Conservation (phyloP, 495 filamentous ascomycete genomes). For the Elasticomyces elasticus region DNA sequence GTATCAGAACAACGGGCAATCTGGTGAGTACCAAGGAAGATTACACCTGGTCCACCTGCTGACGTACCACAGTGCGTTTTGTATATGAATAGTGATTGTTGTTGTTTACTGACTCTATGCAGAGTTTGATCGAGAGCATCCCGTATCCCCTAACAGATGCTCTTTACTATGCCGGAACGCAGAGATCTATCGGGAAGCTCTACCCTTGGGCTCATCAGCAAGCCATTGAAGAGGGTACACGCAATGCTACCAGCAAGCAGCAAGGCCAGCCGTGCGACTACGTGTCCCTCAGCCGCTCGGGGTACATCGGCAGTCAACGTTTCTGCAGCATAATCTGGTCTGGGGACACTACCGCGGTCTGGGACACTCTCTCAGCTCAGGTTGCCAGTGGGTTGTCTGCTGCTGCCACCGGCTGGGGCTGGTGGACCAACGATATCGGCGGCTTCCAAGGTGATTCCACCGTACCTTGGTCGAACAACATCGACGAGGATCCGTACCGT, state of each 20-base stretch:
- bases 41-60: background rate
- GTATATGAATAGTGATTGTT: no score
- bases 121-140: constrained; percentile 4
- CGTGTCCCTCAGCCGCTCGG: constrained; percentile 9
- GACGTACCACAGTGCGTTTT: background rate
- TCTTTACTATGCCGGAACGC: constrained; percentile 9
- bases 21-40: background rate
- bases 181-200: constrained; percentile 7
- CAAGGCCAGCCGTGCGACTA: constrained; percentile 9
- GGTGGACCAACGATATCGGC: constrained; percentile 13
- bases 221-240: constrained; percentile 9
- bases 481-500: constrained; percentile 9
- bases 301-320: constrained; percentile 11
- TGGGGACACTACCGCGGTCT: constrained; percentile 12
- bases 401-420: constrained; percentile 10
- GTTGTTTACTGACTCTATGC: background rate
- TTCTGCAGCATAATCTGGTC: constrained; percentile 18
- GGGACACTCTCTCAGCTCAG: constrained; percentile 10
- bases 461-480: constrained; percentile 10
- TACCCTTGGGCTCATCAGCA: constrained; percentile 14
- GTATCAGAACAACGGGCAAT: constrained; percentile 16
- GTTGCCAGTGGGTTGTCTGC: constrained; percentile 8
- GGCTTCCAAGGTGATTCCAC: constrained; percentile 11
- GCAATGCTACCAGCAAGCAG: constrained; percentile 8
- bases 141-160: constrained; percentile 8